A percentile compares a stretch with the other conserved stretches of the same genome.
Evolutionary conservation across 139 green algal species (phyloP).

Genomic region (Coccomyxa sp.): DNA sequence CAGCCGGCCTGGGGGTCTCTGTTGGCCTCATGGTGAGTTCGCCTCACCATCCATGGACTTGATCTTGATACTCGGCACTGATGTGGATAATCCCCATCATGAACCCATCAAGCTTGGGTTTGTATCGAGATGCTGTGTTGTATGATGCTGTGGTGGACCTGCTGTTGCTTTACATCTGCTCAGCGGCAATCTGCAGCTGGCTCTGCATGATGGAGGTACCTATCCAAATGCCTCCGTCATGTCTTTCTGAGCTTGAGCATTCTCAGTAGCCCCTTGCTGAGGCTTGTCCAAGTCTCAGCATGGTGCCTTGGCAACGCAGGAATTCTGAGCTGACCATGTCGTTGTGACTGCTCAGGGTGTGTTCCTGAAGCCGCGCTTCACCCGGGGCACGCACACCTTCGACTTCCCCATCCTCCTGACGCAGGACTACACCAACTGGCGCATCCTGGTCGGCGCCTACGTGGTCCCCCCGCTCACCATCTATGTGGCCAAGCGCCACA

Average conservation of each 20-base stretch:
- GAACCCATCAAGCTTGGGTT: too few species aligned
- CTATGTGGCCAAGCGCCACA: not conserved
- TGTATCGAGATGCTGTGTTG: too few species aligned
- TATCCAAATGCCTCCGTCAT: too few species aligned
- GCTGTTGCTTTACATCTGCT: too few species aligned
- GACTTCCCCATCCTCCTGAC: slow-evolving; percentile 46
- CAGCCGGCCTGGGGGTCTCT: slow-evolving; percentile 16
- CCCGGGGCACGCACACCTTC: slow-evolving; percentile 38
- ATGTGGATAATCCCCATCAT: too few species aligned
- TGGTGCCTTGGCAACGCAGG: not conserved
- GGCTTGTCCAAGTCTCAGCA: too few species aligned
- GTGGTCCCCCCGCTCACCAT: slow-evolving; percentile 26
- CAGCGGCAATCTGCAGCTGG: too few species aligned
- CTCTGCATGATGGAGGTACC: too few species aligned
- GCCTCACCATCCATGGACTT: not conserved
- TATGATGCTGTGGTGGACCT: too few species aligned
- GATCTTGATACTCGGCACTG: too few species aligned
- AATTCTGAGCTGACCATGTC: not conserved
- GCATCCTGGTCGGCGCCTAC: slow-evolving; percentile 21
- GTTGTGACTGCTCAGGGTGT: slow-evolving; percentile 40
- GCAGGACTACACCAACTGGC: not conserved
- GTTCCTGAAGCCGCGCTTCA: slow-evolving; percentile 28
- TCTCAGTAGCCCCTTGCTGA: too few species aligned
- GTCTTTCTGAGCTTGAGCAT: too few species aligned
- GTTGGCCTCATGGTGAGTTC: slow-evolving; percentile 21